phyloP scores from a whole-genome alignment of 1,284 basidiomycete species.

The Sanghuangporus weigelae region DNA sequence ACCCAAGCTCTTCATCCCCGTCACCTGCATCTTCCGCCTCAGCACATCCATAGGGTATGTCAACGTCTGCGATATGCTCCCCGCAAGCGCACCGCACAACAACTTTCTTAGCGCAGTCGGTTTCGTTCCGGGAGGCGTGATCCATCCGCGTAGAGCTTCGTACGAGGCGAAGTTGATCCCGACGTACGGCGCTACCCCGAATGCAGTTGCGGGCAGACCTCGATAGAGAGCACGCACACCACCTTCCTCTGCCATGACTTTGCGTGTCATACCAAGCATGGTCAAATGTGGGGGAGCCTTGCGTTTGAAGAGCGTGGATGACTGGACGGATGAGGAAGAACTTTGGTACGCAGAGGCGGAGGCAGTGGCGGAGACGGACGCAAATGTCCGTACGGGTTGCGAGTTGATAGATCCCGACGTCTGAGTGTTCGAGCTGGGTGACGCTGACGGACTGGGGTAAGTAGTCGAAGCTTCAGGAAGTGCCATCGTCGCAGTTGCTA shows the following conservation, averaged over 20 bases:
- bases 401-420: conserved; percentile 21
- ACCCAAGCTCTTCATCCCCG: conserved; percentile 63
- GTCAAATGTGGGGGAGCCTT: conserved; percentile 7
- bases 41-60: conserved; percentile 97
- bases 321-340: conserved; percentile 26
- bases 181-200: conserved; percentile 92
- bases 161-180: conserved; percentile 83
- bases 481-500: conserved; percentile 77
- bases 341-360: conserved; percentile 52
- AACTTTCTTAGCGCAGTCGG: conserved; percentile 56
- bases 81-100: conserved; percentile 75
- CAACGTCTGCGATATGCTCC: conserved; percentile 85
- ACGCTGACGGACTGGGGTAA: conserved; percentile 21
- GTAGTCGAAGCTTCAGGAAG: conserved; percentile 21
- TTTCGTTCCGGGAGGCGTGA: conserved; percentile 74
- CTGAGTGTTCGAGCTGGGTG: conserved; percentile 22
- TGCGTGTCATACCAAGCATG: conserved; percentile 84
- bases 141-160: conserved; percentile 62
- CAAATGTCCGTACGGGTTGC: conserved; percentile 26
- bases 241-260: conserved; percentile 89
- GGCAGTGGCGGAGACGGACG: conserved; percentile 30
- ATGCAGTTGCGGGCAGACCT: conserved; percentile 82
- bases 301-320: conserved; percentile 26
- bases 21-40: conserved; percentile 92
- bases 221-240: conserved; percentile 84